Percentiles rank a stretch among this genome's conserved stretches.
Conservation (phyloP, 2,329 filamentous ascomycete species). For the Grosmannia serpens region DNA sequence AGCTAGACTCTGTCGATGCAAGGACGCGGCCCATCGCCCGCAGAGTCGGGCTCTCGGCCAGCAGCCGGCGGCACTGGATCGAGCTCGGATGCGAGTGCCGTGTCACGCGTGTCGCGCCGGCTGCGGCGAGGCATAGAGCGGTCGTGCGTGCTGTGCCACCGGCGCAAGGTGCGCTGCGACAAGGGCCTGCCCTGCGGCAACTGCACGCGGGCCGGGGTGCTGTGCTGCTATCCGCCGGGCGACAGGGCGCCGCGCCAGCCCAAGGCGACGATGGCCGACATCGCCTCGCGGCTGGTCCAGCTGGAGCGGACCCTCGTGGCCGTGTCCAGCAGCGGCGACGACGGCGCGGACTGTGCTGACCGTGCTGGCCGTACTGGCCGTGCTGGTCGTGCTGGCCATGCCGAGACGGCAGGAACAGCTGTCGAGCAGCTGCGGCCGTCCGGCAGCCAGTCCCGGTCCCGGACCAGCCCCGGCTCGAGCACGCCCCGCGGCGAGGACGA, state of each 20-base stretch:
- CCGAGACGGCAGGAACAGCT: too few species aligned
- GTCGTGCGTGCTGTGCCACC: conserved; percentile 16
- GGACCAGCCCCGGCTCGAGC: too few species aligned
- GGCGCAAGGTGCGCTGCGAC: conserved; percentile 16
- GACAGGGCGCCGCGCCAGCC: conserved; percentile 9
- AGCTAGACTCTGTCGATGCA: too few species aligned
- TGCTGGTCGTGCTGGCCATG: too few species aligned
- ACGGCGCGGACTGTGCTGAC: too few species aligned
- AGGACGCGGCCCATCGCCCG: too few species aligned
- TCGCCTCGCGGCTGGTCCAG: conserved; percentile 14
- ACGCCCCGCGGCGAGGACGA: too few species aligned
- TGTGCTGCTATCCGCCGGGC: conserved; percentile 15
- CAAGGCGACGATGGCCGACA: conserved; percentile 15
- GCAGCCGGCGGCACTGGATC: neutral
- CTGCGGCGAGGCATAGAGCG: conserved; percentile 8
- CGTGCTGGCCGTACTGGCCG: too few species aligned
- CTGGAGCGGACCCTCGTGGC: conserved; percentile 16
- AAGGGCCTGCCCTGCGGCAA: conserved; percentile 15
- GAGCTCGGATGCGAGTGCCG: neutral
- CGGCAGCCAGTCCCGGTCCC: neutral
- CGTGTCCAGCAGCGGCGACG: conserved; percentile 7
- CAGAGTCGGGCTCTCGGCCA: too few species aligned
- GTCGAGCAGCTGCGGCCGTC: neutral
- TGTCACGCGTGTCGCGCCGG: neutral
- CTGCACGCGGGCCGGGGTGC: conserved; percentile 12